Conservation (phyloP, 768 basidiomycete genomes). For the Russula compacta region DNA sequence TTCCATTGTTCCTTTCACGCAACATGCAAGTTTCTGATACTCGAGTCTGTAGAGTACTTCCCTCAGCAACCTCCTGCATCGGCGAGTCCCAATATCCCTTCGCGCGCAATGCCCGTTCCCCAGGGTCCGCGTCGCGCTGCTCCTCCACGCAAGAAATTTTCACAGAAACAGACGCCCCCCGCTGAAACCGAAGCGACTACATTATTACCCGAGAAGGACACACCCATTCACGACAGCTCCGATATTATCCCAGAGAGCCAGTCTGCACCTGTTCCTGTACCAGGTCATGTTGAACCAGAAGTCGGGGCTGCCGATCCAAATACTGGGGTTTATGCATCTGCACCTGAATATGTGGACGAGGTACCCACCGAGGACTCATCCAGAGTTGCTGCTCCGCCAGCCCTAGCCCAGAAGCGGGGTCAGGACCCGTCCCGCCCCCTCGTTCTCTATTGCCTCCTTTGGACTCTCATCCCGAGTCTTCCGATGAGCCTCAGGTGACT, state of each 20-base stretch:
- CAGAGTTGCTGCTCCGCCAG: neutral
- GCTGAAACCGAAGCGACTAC: neutral
- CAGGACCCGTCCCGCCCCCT: neutral
- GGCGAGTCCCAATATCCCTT: conserved; percentile 3
- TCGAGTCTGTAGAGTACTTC: conserved; percentile 3
- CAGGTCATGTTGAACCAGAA: neutral
- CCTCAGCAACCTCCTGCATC: neutral
- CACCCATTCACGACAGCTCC: neutral
- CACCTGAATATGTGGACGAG: neutral
- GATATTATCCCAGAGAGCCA: neutral
- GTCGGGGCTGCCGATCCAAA: neutral
- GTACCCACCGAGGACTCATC: neutral
- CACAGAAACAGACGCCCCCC: conserved; percentile 1
- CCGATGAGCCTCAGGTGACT: neutral
- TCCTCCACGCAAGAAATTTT: conserved; percentile 26
- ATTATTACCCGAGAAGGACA: neutral
- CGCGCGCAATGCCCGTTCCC: conserved; percentile 28
- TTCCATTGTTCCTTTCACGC: neutral
- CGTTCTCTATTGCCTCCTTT: neutral
- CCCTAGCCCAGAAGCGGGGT: neutral
- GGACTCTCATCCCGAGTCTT: conserved; percentile 5
- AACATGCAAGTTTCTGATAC: neutral
- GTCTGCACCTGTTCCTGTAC: neutral
- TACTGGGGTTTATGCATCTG: neutral
- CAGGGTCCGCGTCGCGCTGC: conserved; percentile 31